These are phyloP conservation scores for Paecilomyces fulvus DNA, from an alignment of 2,329 filamentous ascomycete genomes.

Conservation along the genomic window DNA sequence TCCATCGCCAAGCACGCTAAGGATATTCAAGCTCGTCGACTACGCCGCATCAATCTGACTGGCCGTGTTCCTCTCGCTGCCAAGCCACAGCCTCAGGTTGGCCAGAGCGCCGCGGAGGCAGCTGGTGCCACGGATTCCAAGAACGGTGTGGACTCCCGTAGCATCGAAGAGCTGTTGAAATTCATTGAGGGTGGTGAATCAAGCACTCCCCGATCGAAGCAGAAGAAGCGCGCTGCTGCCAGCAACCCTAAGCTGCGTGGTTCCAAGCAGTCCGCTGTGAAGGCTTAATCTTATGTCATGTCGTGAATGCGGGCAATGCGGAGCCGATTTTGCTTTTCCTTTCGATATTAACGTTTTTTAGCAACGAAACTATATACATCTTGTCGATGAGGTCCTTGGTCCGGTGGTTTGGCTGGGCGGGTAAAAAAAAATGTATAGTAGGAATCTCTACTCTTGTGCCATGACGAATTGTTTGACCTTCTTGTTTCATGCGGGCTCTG, in stretches of 20 bases:
- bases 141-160: conserved; percentile 60
- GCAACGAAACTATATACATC: conserved; percentile 1
- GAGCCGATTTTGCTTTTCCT: conserved; percentile 5
- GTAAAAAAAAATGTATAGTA: conserved; percentile 15
- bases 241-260: conserved; percentile 37
- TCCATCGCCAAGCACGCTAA: conserved; percentile 90
- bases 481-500: conserved; percentile 8
- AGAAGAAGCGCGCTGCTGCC: conserved; percentile 36
- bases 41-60: conserved; percentile 63
- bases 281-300: conserved; percentile 14
- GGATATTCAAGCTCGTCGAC: conserved; percentile 66
- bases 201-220: conserved; percentile 31
- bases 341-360: conserved; percentile 1
- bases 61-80: conserved; percentile 50
- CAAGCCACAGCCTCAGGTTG: conserved; percentile 55
- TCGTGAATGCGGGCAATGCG: background rate
- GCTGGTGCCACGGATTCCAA: conserved; percentile 29
- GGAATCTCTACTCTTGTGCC: conserved; percentile 28
- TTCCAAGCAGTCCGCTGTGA: conserved; percentile 29
- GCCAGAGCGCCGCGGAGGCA: conserved; percentile 48
- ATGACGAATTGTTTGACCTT: conserved; percentile 6
- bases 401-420: conserved; percentile 5
- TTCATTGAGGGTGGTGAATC: conserved; percentile 73
- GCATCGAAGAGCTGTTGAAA: conserved; percentile 85
- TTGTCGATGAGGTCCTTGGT: conserved; percentile 9